phyloP scores from a whole-genome alignment of 805 yeast genomes.

The Wickerhamiella lipophila region DNA sequence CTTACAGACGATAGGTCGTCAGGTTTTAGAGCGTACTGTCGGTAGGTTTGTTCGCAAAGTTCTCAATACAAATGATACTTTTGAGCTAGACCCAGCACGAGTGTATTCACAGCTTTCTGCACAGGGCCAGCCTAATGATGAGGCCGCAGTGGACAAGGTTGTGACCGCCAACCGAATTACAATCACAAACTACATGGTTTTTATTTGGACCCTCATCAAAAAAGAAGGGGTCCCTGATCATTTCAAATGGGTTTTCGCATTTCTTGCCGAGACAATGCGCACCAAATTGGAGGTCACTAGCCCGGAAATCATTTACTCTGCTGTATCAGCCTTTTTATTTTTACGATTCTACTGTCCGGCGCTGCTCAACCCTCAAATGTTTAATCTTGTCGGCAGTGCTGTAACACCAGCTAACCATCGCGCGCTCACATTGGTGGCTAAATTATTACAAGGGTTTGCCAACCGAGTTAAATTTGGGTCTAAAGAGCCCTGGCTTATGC shows the following conservation, averaged over 20 bases:
- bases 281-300: constrained; percentile 9
- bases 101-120: constrained; percentile 3
- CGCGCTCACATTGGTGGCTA: constrained; percentile 70
- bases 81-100: constrained; percentile 74
- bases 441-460: constrained; percentile 59
- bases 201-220: constrained; percentile 20
- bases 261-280: constrained; percentile 14
- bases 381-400: constrained; percentile 56
- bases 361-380: constrained; percentile 74
- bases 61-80: constrained; percentile 37
- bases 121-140: constrained; percentile 28
- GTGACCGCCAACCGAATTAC: constrained; percentile 38
- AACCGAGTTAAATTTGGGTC: constrained; percentile 62
- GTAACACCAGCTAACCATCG: constrained; percentile 62
- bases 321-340: constrained; percentile 73
- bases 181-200: constrained; percentile 33
- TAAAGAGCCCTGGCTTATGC: constrained; percentile 69
- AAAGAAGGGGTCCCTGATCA: constrained; percentile 19
- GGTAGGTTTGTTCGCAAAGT: constrained; percentile 54
- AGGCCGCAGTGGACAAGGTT: constrained; percentile 31
- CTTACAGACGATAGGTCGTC: constrained; percentile 64
- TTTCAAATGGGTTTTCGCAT: constrained; percentile 19
- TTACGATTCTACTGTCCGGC: constrained; percentile 85
- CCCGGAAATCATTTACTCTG: constrained; percentile 39
- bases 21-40: constrained; percentile 58